phyloP scores from a whole-genome alignment of 768 basidiomycete genomes.

The Calvatia gigantea region DNA sequence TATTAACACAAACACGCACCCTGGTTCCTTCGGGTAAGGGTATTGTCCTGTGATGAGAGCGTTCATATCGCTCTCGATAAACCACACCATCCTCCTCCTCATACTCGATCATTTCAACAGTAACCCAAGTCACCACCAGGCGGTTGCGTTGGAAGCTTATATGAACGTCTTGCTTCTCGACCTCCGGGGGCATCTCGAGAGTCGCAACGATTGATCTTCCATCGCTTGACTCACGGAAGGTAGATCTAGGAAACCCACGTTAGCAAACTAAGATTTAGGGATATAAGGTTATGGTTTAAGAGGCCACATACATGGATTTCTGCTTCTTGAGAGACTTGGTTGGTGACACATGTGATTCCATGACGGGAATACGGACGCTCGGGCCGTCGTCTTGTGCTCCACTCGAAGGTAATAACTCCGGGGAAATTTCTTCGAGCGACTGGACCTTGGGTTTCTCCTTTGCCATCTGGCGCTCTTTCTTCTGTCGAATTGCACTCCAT shows the following conservation, averaged over 20 bases:
- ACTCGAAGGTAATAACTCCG: conserved; percentile 27
- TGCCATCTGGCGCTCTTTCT: conserved; percentile 65
- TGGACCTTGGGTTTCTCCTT: conserved; percentile 68
- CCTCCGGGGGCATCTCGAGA: conserved; percentile 64
- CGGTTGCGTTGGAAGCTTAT: conserved; percentile 66
- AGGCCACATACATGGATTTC: conserved; percentile 57
- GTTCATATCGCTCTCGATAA: conserved; percentile 62
- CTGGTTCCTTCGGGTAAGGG: conserved; percentile 73
- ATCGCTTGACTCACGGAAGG: conserved; percentile 68
- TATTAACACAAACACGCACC: conserved; percentile 33
- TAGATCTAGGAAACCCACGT: conserved; percentile 41
- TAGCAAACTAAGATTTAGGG: conserved; percentile 14
- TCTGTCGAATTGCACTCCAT: conserved; percentile 64
- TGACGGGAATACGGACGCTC: conserved; percentile 33
- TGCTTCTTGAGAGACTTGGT: conserved; percentile 50
- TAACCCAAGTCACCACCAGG: conserved; percentile 66
- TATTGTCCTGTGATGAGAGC: conserved; percentile 61
- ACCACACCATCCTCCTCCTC: conserved; percentile 56
- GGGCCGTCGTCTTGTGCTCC: conserved; percentile 23
- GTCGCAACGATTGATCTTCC: conserved; percentile 68
- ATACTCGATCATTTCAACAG: conserved; percentile 54
- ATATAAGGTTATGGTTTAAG: conserved; percentile 12
- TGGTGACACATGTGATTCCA: conserved; percentile 35
- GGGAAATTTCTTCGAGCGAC: conserved; percentile 51
- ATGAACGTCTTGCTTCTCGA: conserved; percentile 71